phyloP scores from a whole-genome alignment of 345 rosid species.

The Hevea brasiliensis region DNA sequence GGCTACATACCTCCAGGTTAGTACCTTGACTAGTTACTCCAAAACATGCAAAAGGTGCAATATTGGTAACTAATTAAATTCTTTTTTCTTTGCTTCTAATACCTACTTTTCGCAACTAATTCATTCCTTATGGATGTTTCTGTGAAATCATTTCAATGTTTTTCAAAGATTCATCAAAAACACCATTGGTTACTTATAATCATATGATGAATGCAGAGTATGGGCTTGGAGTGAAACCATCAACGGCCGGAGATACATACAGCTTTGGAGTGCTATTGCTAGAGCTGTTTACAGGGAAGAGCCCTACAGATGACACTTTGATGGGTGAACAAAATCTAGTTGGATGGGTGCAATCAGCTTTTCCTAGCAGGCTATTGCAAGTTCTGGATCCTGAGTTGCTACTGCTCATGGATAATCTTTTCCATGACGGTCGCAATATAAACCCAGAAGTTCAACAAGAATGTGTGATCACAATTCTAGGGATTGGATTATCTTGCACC shows the following conservation, averaged over 20 bases:
- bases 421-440: not conserved
- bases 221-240: slow-evolving; percentile 42
- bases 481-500: slow-evolving; percentile 44
- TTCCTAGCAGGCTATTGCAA: slow-evolving; percentile 16
- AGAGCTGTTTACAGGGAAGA: slow-evolving; percentile 42
- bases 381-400: slow-evolving; percentile 41
- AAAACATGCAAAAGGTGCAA: no score
- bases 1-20: not conserved
- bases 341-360: slow-evolving; percentile 36
- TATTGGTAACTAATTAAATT: no score
- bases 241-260: slow-evolving; percentile 50
- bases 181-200: no score
- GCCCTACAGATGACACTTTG: slow-evolving; percentile 41
- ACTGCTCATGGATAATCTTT: not conserved
- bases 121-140: no score
- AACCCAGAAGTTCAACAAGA: slow-evolving; percentile 8
- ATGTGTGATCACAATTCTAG: slow-evolving; percentile 37
- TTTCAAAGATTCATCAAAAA: no score
- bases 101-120: no score
- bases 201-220: slow-evolving; percentile 51
- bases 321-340: slow-evolving; percentile 32
- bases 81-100: no score
- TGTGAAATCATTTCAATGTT: no score
- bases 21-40: not conserved
- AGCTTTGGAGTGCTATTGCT: slow-evolving; percentile 44